Evolutionary conservation across 208 protist genomes (phyloP), one percentile per base, ranked within the genome.

Genomic region (Acanthamoeba castellanii): DNA sequence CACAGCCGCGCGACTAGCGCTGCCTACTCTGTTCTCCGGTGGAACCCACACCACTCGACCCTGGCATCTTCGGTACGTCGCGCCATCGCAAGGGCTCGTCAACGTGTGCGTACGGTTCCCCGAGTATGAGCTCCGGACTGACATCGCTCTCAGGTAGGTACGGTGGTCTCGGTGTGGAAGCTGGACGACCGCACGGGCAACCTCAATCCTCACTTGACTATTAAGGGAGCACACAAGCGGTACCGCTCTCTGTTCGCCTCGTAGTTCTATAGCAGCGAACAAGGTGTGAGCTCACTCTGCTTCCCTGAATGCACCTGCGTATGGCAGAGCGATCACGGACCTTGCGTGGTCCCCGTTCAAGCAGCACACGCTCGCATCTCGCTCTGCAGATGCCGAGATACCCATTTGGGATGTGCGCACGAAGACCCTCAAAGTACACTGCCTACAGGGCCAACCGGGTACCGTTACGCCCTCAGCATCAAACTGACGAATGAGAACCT

Each of bases 341-440:
- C 32, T 81, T 13, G 72, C 34, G 20, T 81, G 72, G 72, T 81
- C 72, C 7, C 72, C 72, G n/a, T 81, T 81, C 72, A 81, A 81
- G 72, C 72, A 81, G 34, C 72, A 81, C 72, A 47, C 30, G 42
- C 30, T 81, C 20, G 72, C 32, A 16, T 47, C 72, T 22, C 72
- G 72, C 30, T 81, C 72, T 5, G 72, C 72, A 22, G 72, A 81
- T 45, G 42, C 32, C 0, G 72, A 81, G 32, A 81, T 81, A 47
- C 72, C 42, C 13, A 47, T 81, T 9, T 81, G 72, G 72, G 72
- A 81, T 25, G 72, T 81, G 72, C 72, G 72, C 18, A 81, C 34
- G n/a, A 81, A 81, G 72, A 32, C 42, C 42, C 2, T 81, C 34
- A 81, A 81, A 32, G 72, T 32, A 6, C 72, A 81, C 32, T 45